Conservation (phyloP, 2,329 filamentous ascomycete species). For the Fusarium sp. region DNA sequence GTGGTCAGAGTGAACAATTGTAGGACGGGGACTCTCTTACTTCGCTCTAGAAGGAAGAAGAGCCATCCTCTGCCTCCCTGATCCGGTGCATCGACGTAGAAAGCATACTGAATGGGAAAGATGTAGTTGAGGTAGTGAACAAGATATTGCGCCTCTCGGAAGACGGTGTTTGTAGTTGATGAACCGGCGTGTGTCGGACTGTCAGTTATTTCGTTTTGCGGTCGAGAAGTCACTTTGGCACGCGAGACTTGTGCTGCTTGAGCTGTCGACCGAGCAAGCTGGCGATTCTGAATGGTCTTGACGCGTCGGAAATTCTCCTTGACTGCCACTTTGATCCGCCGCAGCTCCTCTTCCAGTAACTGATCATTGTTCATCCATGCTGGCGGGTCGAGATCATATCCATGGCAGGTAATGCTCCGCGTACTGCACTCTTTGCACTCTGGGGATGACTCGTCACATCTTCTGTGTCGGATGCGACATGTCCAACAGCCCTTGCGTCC, state of each 20-base stretch:
- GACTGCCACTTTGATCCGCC: conserved; percentile 36
- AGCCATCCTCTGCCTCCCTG: conserved; percentile 42
- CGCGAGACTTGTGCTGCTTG: background rate
- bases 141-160: conserved; percentile 41
- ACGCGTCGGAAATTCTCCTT: conserved; percentile 37
- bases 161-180: conserved; percentile 3
- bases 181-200: background rate
- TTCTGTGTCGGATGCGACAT: conserved; percentile 42
- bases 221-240: background rate
- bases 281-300: conserved; percentile 13
- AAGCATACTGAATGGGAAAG: conserved; percentile 41
- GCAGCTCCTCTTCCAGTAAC: conserved; percentile 42
- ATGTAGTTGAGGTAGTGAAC: conserved; percentile 44
- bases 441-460: conserved; percentile 41
- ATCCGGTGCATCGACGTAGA: conserved; percentile 38
- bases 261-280: background rate
- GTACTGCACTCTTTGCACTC: conserved; percentile 38
- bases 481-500: conserved; percentile 43
- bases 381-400: conserved; percentile 46
- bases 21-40: fast-evolving
- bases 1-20: background rate
- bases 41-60: conserved; percentile 28
- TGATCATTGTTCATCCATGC: conserved; percentile 45
- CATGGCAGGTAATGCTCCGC: conserved; percentile 37
- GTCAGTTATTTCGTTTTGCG: background rate